Evolutionary conservation across 768 basidiomycete genomes (phyloP).

Genomic region (Chalciporus chontae): DNA sequence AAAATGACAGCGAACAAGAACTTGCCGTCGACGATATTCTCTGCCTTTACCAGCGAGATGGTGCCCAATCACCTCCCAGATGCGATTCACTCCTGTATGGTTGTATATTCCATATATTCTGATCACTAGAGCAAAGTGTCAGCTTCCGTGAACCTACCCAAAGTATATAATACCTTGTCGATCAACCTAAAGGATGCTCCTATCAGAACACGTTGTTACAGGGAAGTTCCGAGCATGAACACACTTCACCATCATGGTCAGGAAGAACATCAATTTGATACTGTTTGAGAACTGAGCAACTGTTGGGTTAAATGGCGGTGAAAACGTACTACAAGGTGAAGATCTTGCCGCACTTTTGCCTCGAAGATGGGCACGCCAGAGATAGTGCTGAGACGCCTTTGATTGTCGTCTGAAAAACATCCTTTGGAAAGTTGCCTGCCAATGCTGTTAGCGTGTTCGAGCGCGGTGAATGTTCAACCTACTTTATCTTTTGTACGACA

Average conservation of each 20-base stretch:
- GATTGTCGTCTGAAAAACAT: constrained; percentile 65
- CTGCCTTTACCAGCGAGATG: constrained; percentile 43
- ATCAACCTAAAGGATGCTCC: constrained; percentile 31
- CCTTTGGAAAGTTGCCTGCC: constrained; percentile 66
- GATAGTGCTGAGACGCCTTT: constrained; percentile 51
- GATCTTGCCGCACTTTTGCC: constrained; percentile 59
- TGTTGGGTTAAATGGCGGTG: neutral
- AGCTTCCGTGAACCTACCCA: neutral
- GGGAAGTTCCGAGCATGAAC: neutral
- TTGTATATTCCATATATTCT: constrained; percentile 50
- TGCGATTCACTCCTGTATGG: constrained; percentile 42
- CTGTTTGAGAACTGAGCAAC: constrained; percentile 23
- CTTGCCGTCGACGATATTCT: constrained; percentile 52
- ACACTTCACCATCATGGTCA: constrained; percentile 33
- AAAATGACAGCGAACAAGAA: no score
- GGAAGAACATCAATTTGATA: constrained; percentile 49
- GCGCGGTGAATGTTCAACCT: constrained; percentile 7
- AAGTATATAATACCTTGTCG: constrained; percentile 32
- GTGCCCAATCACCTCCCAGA: constrained; percentile 45
- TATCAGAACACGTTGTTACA: neutral
- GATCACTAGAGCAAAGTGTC: constrained; percentile 32
- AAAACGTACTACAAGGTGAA: constrained; percentile 45
- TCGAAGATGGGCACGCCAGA: constrained; percentile 59
- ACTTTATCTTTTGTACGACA: constrained; percentile 69
- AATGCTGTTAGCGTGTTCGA: neutral